These are phyloP conservation scores for Botrytis galanthina DNA, from an alignment of 2,329 filamentous ascomycete species.

Conservation along the genomic window DNA sequence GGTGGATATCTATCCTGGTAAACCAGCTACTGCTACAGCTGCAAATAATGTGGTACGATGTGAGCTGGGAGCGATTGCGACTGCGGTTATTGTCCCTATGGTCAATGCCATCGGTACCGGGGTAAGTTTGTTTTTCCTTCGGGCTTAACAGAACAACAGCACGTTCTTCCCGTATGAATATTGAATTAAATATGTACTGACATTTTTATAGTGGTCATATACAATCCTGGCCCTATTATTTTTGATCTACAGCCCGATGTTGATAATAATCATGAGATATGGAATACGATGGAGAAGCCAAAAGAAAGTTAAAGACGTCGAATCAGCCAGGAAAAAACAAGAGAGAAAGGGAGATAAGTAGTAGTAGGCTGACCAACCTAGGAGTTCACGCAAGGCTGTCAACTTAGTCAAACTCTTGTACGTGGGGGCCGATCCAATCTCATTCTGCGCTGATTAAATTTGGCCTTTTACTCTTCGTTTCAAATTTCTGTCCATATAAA, in stretches of 20 bases:
- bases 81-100: conserved; percentile 52
- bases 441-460: neutral
- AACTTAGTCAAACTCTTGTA: neutral
- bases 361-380: neutral
- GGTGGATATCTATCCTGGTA: conserved; percentile 49
- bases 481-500: neutral
- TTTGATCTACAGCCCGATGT: neutral
- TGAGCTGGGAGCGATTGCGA: conserved; percentile 52
- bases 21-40: conserved; percentile 46
- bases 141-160: neutral
- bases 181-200: neutral
- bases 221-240: conserved; percentile 40
- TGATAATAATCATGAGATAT: neutral
- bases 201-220: conserved; percentile 45
- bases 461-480: neutral
- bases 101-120: conserved; percentile 50
- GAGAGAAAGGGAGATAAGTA: neutral
- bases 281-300: neutral
- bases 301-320: neutral
- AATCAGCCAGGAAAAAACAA: neutral
- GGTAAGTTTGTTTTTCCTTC: neutral
- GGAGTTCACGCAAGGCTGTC: neutral
- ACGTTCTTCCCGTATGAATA: neutral
- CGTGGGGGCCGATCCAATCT: neutral
- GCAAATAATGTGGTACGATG: conserved; percentile 57